Conservation (phyloP, 345 rosid genomes). For the Gossypium raimondii region DNA sequence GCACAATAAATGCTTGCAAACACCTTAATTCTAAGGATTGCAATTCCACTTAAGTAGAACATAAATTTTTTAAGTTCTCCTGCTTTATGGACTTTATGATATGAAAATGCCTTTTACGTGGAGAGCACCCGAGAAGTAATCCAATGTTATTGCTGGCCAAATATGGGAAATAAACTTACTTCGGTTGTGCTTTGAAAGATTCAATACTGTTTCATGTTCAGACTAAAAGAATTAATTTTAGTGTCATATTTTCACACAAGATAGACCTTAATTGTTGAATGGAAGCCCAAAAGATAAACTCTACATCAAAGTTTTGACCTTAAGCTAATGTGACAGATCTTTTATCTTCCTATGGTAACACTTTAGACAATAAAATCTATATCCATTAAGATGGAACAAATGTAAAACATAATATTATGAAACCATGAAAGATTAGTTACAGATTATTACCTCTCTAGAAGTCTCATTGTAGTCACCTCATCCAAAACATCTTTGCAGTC, state of each 20-base stretch:
- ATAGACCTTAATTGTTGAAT: slow-evolving; percentile 5
- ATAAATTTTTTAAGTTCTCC: neutral
- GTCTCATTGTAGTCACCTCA: slow-evolving; percentile 97
- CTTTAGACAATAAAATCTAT: neutral
- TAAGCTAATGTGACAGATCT: neutral
- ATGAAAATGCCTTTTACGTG: neutral
- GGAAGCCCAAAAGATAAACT: neutral
- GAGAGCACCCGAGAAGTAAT: neutral
- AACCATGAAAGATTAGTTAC: neutral
- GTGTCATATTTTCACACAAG: neutral
- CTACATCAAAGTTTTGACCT: slow-evolving; percentile 5
- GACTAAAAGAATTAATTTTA: neutral
- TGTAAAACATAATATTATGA: neutral
- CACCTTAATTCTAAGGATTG: neutral
- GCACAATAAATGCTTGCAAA: neutral
- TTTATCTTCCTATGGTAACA: slow-evolving; percentile 6
- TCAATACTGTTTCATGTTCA: neutral
- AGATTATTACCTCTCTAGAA: slow-evolving; percentile 72
- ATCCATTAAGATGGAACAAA: neutral
- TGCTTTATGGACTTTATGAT: neutral
- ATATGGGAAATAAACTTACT: neutral
- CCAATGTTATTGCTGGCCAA: neutral
- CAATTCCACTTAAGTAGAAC: neutral
- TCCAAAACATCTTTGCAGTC: slow-evolving; percentile 95
- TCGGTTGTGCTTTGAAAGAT: neutral